A percentile compares a stretch with the other conserved stretches of the same genome.
phyloP scores from a whole-genome alignment of 352 stramenopile genomes.

The Globisporangium takayamanum region DNA sequence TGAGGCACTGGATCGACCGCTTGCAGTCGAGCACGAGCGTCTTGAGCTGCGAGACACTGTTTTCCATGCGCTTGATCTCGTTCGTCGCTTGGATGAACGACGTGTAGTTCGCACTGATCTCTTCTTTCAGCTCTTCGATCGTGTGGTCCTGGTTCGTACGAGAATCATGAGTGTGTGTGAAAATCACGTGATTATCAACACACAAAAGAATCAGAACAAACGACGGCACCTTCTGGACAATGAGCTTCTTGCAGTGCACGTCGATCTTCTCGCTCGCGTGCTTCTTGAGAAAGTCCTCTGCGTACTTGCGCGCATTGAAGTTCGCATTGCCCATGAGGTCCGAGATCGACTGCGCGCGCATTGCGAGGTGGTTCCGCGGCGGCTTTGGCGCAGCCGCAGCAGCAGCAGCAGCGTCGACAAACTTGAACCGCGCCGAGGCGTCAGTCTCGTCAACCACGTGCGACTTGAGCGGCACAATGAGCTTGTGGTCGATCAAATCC shows the following conservation, averaged over 20 bases:
- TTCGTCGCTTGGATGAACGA: constrained; percentile 67
- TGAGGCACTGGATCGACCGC: constrained; percentile 52
- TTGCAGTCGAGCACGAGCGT: constrained; percentile 69
- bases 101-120: constrained; percentile 78
- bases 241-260: constrained; percentile 62
- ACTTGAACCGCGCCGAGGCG: constrained; percentile 42
- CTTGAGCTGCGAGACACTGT: constrained; percentile 78
- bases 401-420: constrained; percentile 36
- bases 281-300: constrained; percentile 71
- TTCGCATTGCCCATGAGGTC: constrained; percentile 64
- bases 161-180: background rate
- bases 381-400: constrained; percentile 38
- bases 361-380: constrained; percentile 62
- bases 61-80: constrained; percentile 83
- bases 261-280: constrained; percentile 74
- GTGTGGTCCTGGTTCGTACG: constrained; percentile 45
- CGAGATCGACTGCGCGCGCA: constrained; percentile 65
- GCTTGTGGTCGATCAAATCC: constrained; percentile 58
- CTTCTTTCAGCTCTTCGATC: constrained; percentile 78
- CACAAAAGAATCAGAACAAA: background rate
- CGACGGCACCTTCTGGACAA: constrained; percentile 50
- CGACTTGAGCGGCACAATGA: constrained; percentile 70
- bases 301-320: constrained; percentile 71
- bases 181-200: background rate
- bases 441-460: constrained; percentile 67